These are phyloP conservation scores for Wickerhamiella bombiphila DNA, from an alignment of 805 yeast species.

Conservation along the genomic window DNA sequence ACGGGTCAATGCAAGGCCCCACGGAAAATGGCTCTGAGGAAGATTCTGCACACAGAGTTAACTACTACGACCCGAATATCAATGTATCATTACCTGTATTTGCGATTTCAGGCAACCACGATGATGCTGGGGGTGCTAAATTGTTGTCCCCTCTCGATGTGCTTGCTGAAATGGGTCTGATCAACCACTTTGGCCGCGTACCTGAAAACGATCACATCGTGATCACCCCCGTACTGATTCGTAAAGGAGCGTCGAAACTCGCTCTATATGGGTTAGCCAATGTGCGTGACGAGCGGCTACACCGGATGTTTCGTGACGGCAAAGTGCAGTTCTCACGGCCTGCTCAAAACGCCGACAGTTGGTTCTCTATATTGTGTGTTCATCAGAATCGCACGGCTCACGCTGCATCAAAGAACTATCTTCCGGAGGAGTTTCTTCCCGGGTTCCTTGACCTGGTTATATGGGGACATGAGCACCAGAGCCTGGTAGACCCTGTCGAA, in stretches of 20 bases:
- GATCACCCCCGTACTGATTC: constrained; percentile 62
- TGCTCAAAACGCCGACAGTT: constrained; percentile 37
- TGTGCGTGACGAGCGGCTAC: constrained; percentile 77
- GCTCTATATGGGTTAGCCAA: constrained; percentile 84
- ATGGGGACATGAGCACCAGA: constrained; percentile 99
- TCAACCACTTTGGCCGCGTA: constrained; percentile 83
- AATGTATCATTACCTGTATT: constrained; percentile 83
- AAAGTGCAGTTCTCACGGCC: constrained; percentile 71
- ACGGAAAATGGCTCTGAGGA: constrained; percentile 50
- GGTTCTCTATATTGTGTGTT: constrained; percentile 76
- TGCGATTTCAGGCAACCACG: constrained; percentile 92
- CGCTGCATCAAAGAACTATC: constrained; percentile 52
- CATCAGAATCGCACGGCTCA: constrained; percentile 83
- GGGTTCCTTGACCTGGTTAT: constrained; percentile 64
- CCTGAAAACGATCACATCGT: constrained; percentile 59
- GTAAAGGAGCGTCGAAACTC: constrained; percentile 66
- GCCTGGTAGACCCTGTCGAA: constrained; percentile 50
- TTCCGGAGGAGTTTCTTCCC: constrained; percentile 79
- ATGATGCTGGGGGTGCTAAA: constrained; percentile 77
- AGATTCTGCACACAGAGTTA: constrained; percentile 46
- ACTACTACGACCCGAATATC: constrained; percentile 80
- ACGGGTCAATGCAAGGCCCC: constrained; percentile 34
- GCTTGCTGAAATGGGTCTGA: constrained; percentile 60
- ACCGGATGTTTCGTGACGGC: constrained; percentile 67
- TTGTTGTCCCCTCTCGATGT: constrained; percentile 76